Conservation (phyloP, 768 basidiomycete species). For the Filobasidium floriforme region DNA sequence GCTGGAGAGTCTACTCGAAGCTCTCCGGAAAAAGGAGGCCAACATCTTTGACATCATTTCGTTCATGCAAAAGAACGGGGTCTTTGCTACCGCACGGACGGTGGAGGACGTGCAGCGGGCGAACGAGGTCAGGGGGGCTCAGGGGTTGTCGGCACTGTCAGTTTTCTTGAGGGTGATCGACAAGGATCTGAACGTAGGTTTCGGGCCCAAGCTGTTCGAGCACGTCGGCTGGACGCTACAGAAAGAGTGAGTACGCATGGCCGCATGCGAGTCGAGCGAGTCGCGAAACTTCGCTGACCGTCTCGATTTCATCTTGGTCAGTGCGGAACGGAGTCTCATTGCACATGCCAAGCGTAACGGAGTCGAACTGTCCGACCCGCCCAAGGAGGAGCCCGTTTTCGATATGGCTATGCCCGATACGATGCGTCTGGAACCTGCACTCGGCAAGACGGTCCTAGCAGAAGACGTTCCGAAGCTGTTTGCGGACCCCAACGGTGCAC, state of each 20-base stretch:
- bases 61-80: slow-evolving; percentile 26
- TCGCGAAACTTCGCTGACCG: no score
- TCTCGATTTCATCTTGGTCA: no score
- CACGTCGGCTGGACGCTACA: slow-evolving; percentile 26
- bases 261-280: not conserved
- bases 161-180: slow-evolving; percentile 37
- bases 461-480: slow-evolving; percentile 24
- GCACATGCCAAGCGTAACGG: not conserved
- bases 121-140: not conserved
- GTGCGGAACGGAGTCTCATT: no score
- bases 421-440: slow-evolving; percentile 25
- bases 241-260: not conserved
- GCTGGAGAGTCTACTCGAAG: slow-evolving; percentile 23
- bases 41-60: slow-evolving; percentile 21
- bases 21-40: slow-evolving; percentile 27
- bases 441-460: slow-evolving; percentile 38
- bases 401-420: not conserved
- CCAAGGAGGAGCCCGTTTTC: not conserved
- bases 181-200: slow-evolving; percentile 39
- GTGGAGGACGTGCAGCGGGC: not conserved
- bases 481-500: not conserved
- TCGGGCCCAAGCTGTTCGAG: slow-evolving; percentile 32
- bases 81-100: slow-evolving; percentile 8
- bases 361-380: not conserved
- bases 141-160: slow-evolving; percentile 17